These are phyloP conservation scores for Heteromeles arbutifolia DNA, from an alignment of 306 rosid species.

Conservation along the genomic window DNA sequence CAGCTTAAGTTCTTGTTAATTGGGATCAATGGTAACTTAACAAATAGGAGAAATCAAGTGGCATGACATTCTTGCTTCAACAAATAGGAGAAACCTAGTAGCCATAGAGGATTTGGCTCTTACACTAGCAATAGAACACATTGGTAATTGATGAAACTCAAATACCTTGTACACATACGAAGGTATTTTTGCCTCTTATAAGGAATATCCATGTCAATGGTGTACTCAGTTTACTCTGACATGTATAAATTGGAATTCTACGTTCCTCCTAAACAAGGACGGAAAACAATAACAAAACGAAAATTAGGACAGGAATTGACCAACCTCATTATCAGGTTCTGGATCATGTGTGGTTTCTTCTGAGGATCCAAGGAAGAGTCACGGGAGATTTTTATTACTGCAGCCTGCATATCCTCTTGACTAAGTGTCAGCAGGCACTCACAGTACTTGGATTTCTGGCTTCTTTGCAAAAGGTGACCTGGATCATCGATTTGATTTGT, in stretches of 20 bases:
- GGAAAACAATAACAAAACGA: not conserved
- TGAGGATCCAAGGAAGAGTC: constrained; percentile 68
- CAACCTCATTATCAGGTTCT: constrained; percentile 74
- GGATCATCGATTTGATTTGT: constrained; percentile 13
- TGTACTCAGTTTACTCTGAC: not conserved
- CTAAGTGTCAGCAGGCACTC: constrained; percentile 56
- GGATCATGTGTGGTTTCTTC: constrained; percentile 65
- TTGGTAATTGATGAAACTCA: not conserved
- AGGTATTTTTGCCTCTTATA: not conserved
- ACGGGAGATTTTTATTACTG: constrained; percentile 58
- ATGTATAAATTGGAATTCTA: not conserved
- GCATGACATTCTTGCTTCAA: not conserved
- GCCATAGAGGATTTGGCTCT: not conserved
- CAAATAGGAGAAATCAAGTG: not conserved
- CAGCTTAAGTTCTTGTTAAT: not conserved
- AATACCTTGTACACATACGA: not conserved
- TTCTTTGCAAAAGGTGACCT: constrained; percentile 19
- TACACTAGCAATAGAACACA: not conserved
- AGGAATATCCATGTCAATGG: not conserved
- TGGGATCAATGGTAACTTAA: not conserved
- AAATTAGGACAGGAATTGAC: constrained; percentile 15
- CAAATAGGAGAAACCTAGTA: not conserved
- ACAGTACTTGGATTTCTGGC: constrained; percentile 26
- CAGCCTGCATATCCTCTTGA: constrained; percentile 75
- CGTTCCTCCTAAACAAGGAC: not conserved